A percentile compares a stretch with the other conserved stretches of the same genome.
phyloP scores from a whole-genome alignment of 352 stramenopile species.

The Globisporangium uncinulatum region DNA sequence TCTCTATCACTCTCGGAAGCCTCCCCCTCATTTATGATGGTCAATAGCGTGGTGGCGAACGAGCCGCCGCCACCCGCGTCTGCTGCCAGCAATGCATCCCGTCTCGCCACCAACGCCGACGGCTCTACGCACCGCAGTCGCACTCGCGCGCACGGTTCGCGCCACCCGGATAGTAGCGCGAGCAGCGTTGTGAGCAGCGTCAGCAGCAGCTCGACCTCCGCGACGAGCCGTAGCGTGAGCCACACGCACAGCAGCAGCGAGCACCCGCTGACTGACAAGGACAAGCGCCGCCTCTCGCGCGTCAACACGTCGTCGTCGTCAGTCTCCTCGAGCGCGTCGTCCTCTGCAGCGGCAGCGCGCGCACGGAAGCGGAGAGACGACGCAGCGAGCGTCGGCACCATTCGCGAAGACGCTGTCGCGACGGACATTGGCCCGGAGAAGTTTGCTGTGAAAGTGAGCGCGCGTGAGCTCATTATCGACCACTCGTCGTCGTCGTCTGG shows the following conservation, averaged over 20 bases:
- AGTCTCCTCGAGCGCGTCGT: conserved; percentile 5
- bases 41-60: conserved; percentile 1
- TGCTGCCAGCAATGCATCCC: background rate
- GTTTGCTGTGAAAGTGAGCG: conserved; percentile 33
- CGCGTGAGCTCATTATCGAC: conserved; percentile 19
- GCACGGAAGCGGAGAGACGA: conserved; percentile 3
- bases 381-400: conserved; percentile 1
- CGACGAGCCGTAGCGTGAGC: conserved; percentile 8
- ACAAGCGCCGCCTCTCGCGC: conserved; percentile 9
- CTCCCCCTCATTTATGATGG: background rate
- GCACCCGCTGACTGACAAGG: background rate
- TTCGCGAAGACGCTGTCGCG: conserved; percentile 6
- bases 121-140: background rate
- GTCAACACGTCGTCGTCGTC: conserved; percentile 11
- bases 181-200: conserved; percentile 12
- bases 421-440: conserved; percentile 38
- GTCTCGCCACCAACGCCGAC: background rate
- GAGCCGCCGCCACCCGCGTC: background rate
- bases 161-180: conserved; percentile 7
- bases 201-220: conserved; percentile 12
- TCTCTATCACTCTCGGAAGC: background rate
- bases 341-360: background rate
- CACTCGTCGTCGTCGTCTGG: conserved; percentile 41
- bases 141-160: background rate
- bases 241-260: conserved; percentile 1